A percentile compares a stretch with the other conserved stretches of the same genome.
Evolutionary conservation across 2,329 filamentous ascomycete genomes (phyloP).

Genomic region (Talaromyces sp.): DNA sequence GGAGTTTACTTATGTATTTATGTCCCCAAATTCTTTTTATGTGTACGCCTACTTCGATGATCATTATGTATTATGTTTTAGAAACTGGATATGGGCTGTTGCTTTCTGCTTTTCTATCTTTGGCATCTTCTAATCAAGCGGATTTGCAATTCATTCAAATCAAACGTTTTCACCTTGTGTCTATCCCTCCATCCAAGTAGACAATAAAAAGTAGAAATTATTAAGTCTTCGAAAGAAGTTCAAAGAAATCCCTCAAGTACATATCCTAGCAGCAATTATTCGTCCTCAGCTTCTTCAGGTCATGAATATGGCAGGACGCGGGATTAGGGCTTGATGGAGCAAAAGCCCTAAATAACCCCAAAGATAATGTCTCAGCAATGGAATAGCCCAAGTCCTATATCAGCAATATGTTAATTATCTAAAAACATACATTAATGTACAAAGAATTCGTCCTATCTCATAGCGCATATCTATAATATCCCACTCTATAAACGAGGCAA

Average conservation of each 20-base stretch:
- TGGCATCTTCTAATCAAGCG: not conserved
- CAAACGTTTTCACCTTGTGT: not conserved
- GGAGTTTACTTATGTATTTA: slow-evolving; percentile 1
- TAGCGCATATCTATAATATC: not conserved
- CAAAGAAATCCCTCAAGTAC: not conserved
- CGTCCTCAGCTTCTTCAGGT: not conserved
- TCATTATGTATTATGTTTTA: slow-evolving; percentile 7
- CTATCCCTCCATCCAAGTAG: not conserved
- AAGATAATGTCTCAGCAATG: not conserved
- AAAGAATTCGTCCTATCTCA: not conserved
- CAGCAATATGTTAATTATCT: not conserved
- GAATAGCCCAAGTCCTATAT: not conserved
- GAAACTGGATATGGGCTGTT: not conserved
- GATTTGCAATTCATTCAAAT: not conserved
- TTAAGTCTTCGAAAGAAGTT: not conserved
- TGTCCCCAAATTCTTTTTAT: not conserved
- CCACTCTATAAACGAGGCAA: not conserved
- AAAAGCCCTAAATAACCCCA: not conserved
- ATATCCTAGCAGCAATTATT: not conserved
- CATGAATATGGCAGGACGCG: not conserved
- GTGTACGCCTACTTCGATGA: slow-evolving; percentile 6
- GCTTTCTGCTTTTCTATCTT: not conserved
- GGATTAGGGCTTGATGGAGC: not conserved
- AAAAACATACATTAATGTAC: not conserved
- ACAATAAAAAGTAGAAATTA: not conserved